phyloP scores from a whole-genome alignment of 805 yeast genomes.

The Wickerhamomyces subpelliculosus region DNA sequence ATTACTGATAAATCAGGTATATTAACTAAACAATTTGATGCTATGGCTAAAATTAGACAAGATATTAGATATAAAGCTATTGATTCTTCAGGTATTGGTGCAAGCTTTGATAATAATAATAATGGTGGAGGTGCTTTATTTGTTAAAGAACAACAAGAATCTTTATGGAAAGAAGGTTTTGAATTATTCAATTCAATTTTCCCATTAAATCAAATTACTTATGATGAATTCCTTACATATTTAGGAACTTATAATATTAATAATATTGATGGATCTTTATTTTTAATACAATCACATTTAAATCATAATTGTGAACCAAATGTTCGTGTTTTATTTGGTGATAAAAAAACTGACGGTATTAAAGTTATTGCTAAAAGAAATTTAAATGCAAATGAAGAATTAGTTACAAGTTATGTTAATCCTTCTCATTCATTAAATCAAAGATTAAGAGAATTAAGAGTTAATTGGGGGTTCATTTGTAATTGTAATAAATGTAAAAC shows the following conservation, averaged over 20 bases:
- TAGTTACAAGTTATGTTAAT: slow-evolving; percentile 63
- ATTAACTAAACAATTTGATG: slow-evolving; percentile 39
- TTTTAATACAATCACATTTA: slow-evolving; percentile 57
- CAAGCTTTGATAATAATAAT: slow-evolving; percentile 34
- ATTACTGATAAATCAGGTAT: slow-evolving; percentile 34
- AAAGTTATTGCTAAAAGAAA: slow-evolving; percentile 52
- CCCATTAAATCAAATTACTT: slow-evolving; percentile 28
- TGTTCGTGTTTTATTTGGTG: slow-evolving; percentile 42
- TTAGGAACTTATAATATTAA: slow-evolving; percentile 73
- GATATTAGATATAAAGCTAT: slow-evolving; percentile 53
- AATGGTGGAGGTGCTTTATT: slow-evolving; percentile 47
- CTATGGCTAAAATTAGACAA: slow-evolving; percentile 68
- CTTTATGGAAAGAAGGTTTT: slow-evolving; percentile 54
- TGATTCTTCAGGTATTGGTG: slow-evolving; percentile 39
- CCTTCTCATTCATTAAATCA: slow-evolving; percentile 55
- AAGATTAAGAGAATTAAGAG: slow-evolving; percentile 58
- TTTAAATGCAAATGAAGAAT: slow-evolving; percentile 59
- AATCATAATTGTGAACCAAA: slow-evolving; percentile 77
- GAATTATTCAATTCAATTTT: slow-evolving; percentile 44
- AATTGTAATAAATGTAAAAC: slow-evolving; percentile 56
- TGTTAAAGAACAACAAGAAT: slow-evolving; percentile 48
- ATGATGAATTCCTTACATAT: slow-evolving; percentile 50
- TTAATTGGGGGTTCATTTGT: slow-evolving; percentile 78
- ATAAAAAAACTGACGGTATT: slow-evolving; percentile 42
- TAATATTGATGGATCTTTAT: slow-evolving; percentile 59